phyloP scores from a whole-genome alignment of 2,329 filamentous ascomycete genomes.

The Penicillium sp. region DNA sequence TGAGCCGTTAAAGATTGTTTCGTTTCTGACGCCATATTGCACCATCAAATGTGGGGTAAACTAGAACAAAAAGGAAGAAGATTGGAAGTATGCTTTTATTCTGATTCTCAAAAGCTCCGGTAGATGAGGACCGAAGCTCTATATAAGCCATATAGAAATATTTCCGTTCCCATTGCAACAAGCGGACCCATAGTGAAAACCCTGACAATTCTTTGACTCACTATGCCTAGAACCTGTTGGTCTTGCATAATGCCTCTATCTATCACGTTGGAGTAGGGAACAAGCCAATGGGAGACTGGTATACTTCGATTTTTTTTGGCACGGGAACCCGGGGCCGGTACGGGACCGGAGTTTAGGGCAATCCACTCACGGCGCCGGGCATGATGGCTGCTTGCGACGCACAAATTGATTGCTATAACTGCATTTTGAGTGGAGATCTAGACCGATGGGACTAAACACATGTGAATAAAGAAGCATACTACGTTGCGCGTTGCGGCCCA shows the following conservation, averaged over 20 bases:
- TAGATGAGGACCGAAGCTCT: slow-evolving; percentile 1
- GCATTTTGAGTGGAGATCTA: not conserved
- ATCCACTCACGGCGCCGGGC: slow-evolving; percentile 23
- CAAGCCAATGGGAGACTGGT: slow-evolving; percentile 19
- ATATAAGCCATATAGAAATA: slow-evolving; percentile 14
- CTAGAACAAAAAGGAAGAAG: slow-evolving; percentile 1
- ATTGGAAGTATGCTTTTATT: slow-evolving; percentile 1
- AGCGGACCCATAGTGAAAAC: slow-evolving; percentile 12
- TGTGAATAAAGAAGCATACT: slow-evolving; percentile 11
- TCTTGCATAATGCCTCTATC: slow-evolving; percentile 17
- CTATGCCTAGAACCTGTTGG: slow-evolving; percentile 13
- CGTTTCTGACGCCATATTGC: slow-evolving; percentile 11
- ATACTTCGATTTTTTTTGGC: slow-evolving; percentile 18
- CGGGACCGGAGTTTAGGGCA: slow-evolving; percentile 18
- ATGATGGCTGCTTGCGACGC: slow-evolving; percentile 14
- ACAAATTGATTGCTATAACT: slow-evolving; percentile 1
- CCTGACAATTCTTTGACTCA: slow-evolving; percentile 22
- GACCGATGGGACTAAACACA: slow-evolving; percentile 1
- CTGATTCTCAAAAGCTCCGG: not conserved
- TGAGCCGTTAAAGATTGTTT: slow-evolving; percentile 6
- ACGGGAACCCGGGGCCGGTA: slow-evolving; percentile 23
- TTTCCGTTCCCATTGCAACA: not conserved
- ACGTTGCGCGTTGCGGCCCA: slow-evolving; percentile 19
- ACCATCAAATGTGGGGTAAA: not conserved
- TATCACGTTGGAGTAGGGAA: slow-evolving; percentile 15